Percentiles rank a stretch among this genome's conserved stretches.
These are phyloP conservation scores for Tripidium arundinaceum DNA, from an alignment of 202 grass and related monocot species.

Conservation along the genomic window DNA sequence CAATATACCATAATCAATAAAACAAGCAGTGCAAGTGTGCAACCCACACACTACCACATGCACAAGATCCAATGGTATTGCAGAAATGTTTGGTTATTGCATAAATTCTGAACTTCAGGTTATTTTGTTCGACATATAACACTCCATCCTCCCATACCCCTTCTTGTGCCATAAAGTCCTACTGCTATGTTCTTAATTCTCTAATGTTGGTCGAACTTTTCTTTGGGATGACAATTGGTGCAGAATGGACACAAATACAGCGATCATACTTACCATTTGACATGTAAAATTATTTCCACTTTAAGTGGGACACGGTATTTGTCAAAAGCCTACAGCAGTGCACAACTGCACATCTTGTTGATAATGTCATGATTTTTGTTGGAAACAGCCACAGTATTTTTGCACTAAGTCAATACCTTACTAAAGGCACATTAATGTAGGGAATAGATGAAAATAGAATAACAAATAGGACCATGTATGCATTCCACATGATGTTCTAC, in stretches of 20 bases:
- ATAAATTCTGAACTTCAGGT: not conserved
- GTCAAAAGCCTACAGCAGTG: not conserved
- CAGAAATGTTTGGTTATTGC: not conserved
- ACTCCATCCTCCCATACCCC: conserved; percentile 11
- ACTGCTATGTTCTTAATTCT: not conserved
- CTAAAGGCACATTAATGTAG: not conserved
- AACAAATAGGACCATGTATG: not conserved
- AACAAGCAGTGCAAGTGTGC: not conserved
- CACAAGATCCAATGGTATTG: not conserved
- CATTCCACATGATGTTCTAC: not conserved
- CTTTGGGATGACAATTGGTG: not conserved
- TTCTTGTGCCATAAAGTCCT: not conserved
- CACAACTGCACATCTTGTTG: not conserved
- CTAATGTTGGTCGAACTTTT: not conserved
- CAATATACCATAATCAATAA: conserved; percentile 28
- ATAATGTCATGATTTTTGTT: not conserved
- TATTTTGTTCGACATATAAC: not conserved
- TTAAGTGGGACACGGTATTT: not conserved
- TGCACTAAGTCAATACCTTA: not conserved
- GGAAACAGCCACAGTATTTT: not conserved
- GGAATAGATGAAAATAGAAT: conserved; percentile 11
- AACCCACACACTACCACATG: not conserved
- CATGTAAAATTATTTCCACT: not conserved
- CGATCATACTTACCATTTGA: not conserved
- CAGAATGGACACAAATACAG: not conserved